These are phyloP conservation scores for Tympanopsis confertula DNA, from an alignment of 2,329 filamentous ascomycete species.

Conservation along the genomic window DNA sequence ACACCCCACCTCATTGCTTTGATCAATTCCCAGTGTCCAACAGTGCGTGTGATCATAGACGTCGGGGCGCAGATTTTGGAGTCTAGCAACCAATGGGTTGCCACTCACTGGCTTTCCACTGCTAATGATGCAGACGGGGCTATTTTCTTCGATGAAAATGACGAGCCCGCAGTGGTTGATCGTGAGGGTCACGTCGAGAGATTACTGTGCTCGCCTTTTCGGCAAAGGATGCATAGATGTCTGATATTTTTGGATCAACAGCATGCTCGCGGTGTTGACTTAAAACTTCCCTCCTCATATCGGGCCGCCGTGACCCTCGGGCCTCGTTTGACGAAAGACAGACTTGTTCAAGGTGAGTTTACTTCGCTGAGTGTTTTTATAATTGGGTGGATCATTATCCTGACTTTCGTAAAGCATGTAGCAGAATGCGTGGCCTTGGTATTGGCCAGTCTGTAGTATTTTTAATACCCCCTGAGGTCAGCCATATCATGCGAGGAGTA, in stretches of 20 bases:
- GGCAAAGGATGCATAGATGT: constrained; percentile 41
- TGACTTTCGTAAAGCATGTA: no score
- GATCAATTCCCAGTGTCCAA: constrained; percentile 22
- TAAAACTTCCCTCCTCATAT: constrained; percentile 45
- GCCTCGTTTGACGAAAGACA: constrained; percentile 53
- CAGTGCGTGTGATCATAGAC: constrained; percentile 52
- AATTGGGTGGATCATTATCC: no score
- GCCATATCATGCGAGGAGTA: constrained; percentile 29
- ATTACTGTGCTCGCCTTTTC: constrained; percentile 47
- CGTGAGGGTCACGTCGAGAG: constrained; percentile 29
- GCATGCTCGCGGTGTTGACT: constrained; percentile 59
- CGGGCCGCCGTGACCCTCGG: constrained; percentile 60
- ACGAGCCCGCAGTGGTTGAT: constrained; percentile 42
- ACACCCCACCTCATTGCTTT: constrained; percentile 35
- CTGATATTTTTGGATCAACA: constrained; percentile 60
- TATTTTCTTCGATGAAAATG: constrained; percentile 44
- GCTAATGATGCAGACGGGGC: constrained; percentile 29
- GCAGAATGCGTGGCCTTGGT: constrained; percentile 61
- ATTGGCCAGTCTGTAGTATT: constrained; percentile 55
- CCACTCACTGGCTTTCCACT: constrained; percentile 29
- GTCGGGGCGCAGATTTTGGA: constrained; percentile 63
- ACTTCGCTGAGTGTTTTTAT: no score
- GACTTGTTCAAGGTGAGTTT: constrained; percentile 56
- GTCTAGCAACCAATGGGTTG: constrained; percentile 41
- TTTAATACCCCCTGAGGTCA: constrained; percentile 45